Evolutionary conservation across 2,329 filamentous ascomycete genomes (phyloP), one percentile per base, ranked within the genome.

Genomic region (Venturia asperata): DNA sequence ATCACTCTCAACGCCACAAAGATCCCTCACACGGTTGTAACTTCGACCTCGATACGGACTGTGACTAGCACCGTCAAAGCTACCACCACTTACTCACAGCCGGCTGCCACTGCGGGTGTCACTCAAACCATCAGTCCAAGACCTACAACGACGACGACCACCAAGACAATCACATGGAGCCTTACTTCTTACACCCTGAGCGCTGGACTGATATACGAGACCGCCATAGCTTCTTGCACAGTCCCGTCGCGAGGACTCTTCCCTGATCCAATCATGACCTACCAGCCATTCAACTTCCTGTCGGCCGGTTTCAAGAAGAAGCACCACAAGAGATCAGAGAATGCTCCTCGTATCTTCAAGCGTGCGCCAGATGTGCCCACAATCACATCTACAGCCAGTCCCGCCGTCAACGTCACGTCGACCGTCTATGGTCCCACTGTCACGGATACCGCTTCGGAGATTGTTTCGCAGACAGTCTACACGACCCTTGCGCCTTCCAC

Each of bases 221-320:
- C 74, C 39, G 67, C 68, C 27, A 76, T 75, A 2, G 72, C 74
- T 6, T 70, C 66, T n/a, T 76, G 74, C 70, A 71, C 68, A 9
- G 62, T 69, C 19, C 74, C 74, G 2, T 64, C 56, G 0, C 67
- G 68, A 17, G 69, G 70, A 42, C 1, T 66, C 0, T 65, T 49
- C 4, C 67, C 62, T 42, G 75, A 77, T 68, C 60, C 60, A 42
- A 42, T 15, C 60, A 61, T 61, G 39, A 42, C 37, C n/a, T 61
- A 61, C n/a, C 15, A 41, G 9, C 60, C 60, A 19, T 1, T 1
- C 21, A 42, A 45, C 60, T 61, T 61, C 39, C 6, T 17, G 10
- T 37, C 60, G 9, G 13, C 21, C 13, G 39, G 15, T 24, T 11
- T 61, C 4, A 34, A 61, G 10, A 34, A 42, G 19, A 61, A 61